These are phyloP conservation scores for Colletotrichum agaves DNA, from an alignment of 2,329 filamentous ascomycete genomes.

Conservation along the genomic window DNA sequence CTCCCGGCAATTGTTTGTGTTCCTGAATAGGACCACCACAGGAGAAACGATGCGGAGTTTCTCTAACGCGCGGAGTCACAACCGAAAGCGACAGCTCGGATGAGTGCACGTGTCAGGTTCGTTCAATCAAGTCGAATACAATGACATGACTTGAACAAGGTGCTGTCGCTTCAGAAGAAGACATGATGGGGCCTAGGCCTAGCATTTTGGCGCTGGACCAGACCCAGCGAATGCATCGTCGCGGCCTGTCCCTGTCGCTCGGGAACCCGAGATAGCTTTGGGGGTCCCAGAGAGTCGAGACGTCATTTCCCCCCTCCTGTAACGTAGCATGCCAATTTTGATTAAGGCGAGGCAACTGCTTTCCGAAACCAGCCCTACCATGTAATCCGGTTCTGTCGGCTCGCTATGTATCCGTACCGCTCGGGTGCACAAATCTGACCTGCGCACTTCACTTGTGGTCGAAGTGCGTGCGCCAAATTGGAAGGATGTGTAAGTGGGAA, in stretches of 20 bases:
- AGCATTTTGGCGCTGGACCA: not conserved
- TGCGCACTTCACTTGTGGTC: not conserved
- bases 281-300: not conserved
- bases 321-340: constrained; percentile 15
- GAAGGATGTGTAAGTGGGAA: constrained; percentile 9
- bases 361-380: constrained; percentile 30
- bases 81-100: not conserved
- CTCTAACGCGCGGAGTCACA: not conserved
- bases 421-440: constrained; percentile 21
- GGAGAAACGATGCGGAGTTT: not conserved
- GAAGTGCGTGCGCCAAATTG: constrained; percentile 3
- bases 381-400: constrained; percentile 24
- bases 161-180: not conserved
- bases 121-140: constrained; percentile 3
- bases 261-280: not conserved
- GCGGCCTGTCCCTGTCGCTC: constrained; percentile 8
- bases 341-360: constrained; percentile 6
- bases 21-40: not conserved
- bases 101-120: constrained; percentile 25
- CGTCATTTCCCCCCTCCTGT: constrained; percentile 21
- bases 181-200: not conserved
- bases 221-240: not conserved
- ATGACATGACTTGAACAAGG: not conserved
- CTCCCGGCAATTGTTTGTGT: constrained; percentile 1
- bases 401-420: constrained; percentile 25